A percentile compares a stretch with the other conserved stretches of the same genome.
These are phyloP conservation scores for Linnemannia zychae DNA, from an alignment of 192 early-diverging fungal genomes.

Conservation along the genomic window DNA sequence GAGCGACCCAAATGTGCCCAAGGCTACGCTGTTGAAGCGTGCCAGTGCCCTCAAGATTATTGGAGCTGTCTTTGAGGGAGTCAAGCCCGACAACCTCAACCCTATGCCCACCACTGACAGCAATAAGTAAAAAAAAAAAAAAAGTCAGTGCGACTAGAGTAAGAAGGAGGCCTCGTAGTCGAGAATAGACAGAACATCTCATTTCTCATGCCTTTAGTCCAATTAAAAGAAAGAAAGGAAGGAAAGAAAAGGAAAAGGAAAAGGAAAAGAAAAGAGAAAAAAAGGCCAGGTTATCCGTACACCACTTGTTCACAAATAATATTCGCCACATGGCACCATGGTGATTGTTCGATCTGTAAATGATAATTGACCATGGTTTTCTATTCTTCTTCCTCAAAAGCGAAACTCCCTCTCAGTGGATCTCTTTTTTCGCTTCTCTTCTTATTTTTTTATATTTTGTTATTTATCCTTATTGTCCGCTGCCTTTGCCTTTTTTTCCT, in stretches of 20 bases:
- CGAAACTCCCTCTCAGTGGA: neutral
- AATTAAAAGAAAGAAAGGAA: neutral
- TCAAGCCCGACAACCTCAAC: conserved; percentile 68
- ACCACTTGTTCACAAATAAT: neutral
- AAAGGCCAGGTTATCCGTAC: too few relatives aligned
- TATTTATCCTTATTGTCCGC: neutral
- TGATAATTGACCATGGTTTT: neutral
- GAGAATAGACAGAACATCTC: neutral
- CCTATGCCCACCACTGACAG: conserved; percentile 3
- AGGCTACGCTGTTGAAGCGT: conserved; percentile 72
- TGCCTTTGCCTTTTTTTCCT: neutral
- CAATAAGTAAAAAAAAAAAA: neutral
- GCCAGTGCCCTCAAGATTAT: conserved; percentile 87
- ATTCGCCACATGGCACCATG: conserved; percentile 12
- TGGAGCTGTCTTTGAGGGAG: conserved; percentile 86
- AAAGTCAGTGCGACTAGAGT: neutral
- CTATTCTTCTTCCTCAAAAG: neutral
- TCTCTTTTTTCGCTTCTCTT: neutral
- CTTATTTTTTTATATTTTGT: neutral
- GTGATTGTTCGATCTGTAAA: neutral
- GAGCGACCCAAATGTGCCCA: conserved; percentile 72
- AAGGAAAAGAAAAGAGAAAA: neutral
- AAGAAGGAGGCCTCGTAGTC: neutral
- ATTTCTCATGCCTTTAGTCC: neutral
- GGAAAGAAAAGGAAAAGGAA: neutral